Evolutionary conservation across 2,329 filamentous ascomycete species (phyloP).

Genomic region (Hymenoscyphus occultus): DNA sequence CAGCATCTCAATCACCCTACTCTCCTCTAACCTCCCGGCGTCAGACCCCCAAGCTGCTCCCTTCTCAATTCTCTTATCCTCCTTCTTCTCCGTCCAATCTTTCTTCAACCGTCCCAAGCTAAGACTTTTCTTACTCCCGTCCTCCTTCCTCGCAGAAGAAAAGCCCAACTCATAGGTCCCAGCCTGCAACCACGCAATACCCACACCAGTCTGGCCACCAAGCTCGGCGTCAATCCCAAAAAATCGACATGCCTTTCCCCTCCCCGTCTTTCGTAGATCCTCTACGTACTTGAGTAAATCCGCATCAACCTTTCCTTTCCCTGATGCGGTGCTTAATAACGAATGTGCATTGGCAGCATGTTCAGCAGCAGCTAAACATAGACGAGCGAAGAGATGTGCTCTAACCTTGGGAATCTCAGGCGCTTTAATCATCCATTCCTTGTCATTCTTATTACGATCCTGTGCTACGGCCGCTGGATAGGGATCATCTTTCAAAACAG

Average conservation of each 20-base stretch:
- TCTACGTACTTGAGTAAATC: conserved; percentile 70
- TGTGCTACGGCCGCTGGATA: conserved; percentile 82
- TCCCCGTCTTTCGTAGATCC: conserved; percentile 69
- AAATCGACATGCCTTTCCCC: conserved; percentile 85
- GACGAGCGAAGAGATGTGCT: conserved; percentile 79
- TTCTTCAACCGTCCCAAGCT: conserved; percentile 66
- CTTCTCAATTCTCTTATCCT: conserved; percentile 76
- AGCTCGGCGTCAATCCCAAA: conserved; percentile 87
- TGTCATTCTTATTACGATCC: conserved; percentile 76
- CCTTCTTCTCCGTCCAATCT: conserved; percentile 71
- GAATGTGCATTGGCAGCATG: conserved; percentile 73
- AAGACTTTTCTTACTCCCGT: conserved; percentile 49
- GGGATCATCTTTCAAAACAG: conserved; percentile 90
- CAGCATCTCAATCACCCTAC: conserved; percentile 79
- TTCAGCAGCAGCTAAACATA: conserved; percentile 85
- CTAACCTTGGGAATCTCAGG: conserved; percentile 86
- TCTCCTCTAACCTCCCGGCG: conserved; percentile 81
- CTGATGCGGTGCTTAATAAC: conserved; percentile 44
- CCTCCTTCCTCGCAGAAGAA: conserved; percentile 39
- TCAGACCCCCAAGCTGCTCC: conserved; percentile 74
- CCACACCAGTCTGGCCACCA: conserved; percentile 75
- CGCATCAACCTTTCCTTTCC: conserved; percentile 55
- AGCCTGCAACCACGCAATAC: conserved; percentile 80
- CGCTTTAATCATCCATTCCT: conserved; percentile 94
- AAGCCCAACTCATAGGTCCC: conserved; percentile 74